phyloP scores from a whole-genome alignment of 495 filamentous ascomycete genomes.

The Neurospora tetrasperma region DNA sequence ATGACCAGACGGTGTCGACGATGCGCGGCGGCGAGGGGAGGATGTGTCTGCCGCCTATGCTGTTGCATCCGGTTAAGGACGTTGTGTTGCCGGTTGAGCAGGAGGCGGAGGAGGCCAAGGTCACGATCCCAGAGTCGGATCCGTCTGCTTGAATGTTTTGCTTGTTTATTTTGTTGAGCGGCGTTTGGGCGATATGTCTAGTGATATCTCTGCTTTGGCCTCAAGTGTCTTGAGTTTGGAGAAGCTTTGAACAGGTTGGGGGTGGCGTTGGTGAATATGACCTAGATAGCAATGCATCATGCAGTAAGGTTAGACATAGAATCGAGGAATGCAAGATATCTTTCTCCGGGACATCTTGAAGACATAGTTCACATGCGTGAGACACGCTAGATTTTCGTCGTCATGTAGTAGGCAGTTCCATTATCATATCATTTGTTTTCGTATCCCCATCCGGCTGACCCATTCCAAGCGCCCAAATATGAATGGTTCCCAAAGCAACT shows the following conservation, averaged over 20 bases:
- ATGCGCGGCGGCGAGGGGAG: slow-evolving; percentile 58
- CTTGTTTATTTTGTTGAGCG: background rate
- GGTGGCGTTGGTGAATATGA: background rate
- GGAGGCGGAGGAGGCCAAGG: slow-evolving; percentile 23
- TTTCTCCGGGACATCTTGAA: background rate
- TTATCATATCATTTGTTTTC: slow-evolving; percentile 6
- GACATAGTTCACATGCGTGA: background rate
- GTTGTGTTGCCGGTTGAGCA: slow-evolving; percentile 72
- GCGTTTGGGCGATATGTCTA: slow-evolving; percentile 3
- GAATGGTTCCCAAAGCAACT: slow-evolving; percentile 2
- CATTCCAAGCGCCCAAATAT: slow-evolving; percentile 10
- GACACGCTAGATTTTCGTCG: background rate
- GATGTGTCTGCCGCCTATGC: slow-evolving; percentile 89
- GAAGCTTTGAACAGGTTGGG: background rate
- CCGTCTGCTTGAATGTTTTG: slow-evolving; percentile 20
- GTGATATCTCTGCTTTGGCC: too few relatives aligned
- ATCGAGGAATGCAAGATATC: background rate
- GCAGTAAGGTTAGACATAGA: background rate
- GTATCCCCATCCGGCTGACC: background rate
- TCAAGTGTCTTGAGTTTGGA: too few relatives aligned
- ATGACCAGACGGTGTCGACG: slow-evolving; percentile 33
- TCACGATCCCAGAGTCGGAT: slow-evolving; percentile 26
- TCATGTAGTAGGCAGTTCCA: slow-evolving; percentile 2
- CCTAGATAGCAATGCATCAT: background rate
- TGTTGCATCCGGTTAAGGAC: slow-evolving; percentile 88